Conservation (phyloP, 345 rosid species). For the Boechera divaricarpa region DNA sequence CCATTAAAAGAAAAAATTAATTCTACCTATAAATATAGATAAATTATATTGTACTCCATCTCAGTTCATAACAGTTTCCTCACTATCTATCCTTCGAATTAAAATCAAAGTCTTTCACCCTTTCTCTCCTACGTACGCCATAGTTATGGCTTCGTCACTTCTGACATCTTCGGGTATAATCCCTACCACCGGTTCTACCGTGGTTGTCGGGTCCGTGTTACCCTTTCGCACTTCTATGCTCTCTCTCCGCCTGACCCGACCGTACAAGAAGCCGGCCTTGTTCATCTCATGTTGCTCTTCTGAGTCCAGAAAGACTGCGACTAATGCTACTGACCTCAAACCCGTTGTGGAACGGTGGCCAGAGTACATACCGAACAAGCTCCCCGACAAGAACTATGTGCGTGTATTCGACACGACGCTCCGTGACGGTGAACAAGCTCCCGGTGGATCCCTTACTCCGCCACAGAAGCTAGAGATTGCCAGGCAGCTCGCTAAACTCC, state of each 20-base stretch:
- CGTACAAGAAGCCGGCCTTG: constrained; percentile 30
- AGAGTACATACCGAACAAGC: constrained; percentile 63
- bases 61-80: constrained; percentile 16
- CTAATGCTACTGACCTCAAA: constrained; percentile 26
- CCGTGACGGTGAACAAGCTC: constrained; percentile 97
- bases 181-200: constrained; percentile 26
- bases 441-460: constrained; percentile 87
- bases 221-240: constrained; percentile 14
- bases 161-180: constrained; percentile 33
- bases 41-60: constrained; percentile 19
- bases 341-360: constrained; percentile 51
- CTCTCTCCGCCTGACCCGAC: constrained; percentile 22
- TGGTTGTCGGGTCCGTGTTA: constrained; percentile 1
- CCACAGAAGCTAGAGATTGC: constrained; percentile 87
- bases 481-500: constrained; percentile 76
- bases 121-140: neutral
- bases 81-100: constrained; percentile 8
- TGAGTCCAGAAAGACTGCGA: constrained; percentile 16
- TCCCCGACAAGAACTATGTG: constrained; percentile 71
- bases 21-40: constrained; percentile 22
- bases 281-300: constrained; percentile 37
- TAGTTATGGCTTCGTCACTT: constrained; percentile 36
- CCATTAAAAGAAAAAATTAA: neutral
- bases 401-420: constrained; percentile 94
- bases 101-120: neutral